These are phyloP conservation scores for Extremus antarcticus DNA, from an alignment of 495 filamentous ascomycete genomes.

Conservation along the genomic window DNA sequence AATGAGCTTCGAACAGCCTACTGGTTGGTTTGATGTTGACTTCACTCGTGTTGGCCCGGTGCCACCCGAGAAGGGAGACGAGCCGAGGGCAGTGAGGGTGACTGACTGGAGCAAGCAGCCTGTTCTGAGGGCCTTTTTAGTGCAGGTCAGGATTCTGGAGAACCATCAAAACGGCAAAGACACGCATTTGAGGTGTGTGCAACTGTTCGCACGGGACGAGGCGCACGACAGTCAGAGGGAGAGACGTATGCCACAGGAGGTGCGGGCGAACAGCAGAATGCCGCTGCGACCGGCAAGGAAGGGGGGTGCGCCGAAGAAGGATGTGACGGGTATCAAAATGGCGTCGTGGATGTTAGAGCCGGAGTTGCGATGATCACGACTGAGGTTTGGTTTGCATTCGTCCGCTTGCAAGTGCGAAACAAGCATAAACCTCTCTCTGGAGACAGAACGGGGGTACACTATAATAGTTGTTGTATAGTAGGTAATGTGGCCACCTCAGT, in stretches of 20 bases:
- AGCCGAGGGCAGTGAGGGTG: slow-evolving; percentile 15
- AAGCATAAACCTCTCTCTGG: too few relatives aligned
- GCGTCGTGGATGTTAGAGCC: slow-evolving; percentile 18
- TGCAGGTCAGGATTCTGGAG: slow-evolving; percentile 79
- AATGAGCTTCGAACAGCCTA: slow-evolving; percentile 66
- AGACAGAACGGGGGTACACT: too few relatives aligned
- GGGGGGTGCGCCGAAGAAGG: not conserved
- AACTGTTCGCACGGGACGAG: slow-evolving; percentile 71
- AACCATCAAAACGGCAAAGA: slow-evolving; percentile 99
- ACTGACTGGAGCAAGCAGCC: slow-evolving; percentile 24
- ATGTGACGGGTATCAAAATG: slow-evolving; percentile 11
- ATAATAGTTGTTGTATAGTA: too few relatives aligned
- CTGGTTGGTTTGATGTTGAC: slow-evolving; percentile 81
- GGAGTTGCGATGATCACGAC: slow-evolving; percentile 11
- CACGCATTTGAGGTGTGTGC: slow-evolving; percentile 87
- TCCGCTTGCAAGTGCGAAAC: too few relatives aligned
- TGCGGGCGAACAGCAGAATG: slow-evolving; percentile 4
- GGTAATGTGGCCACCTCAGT: too few relatives aligned
- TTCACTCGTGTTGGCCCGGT: slow-evolving; percentile 53
- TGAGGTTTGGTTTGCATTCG: not conserved
- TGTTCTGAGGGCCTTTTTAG: slow-evolving; percentile 70
- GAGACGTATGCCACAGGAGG: not conserved
- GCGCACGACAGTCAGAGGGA: not conserved
- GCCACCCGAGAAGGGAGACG: slow-evolving; percentile 31
- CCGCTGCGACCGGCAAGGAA: not conserved